Base-by-base conservation (phyloP, 345 rosid species). In the Rhodamnia rubescens region DNA sequence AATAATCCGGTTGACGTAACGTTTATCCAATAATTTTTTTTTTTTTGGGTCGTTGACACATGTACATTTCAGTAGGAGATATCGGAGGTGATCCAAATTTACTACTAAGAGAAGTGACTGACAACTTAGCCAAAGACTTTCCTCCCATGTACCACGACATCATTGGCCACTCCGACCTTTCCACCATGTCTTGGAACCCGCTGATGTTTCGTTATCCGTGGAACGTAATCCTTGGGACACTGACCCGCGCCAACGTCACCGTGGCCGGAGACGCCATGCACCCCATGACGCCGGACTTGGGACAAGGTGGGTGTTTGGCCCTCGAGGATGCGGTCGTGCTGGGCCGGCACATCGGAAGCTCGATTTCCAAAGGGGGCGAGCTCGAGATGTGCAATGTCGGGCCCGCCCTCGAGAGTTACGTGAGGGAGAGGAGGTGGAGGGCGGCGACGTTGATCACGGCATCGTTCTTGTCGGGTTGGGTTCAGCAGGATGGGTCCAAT, bases 251-350 rank as follows among this genome's bases (percentile, higher is more conserved):
- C 8, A 92, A 90, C 54, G 36, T 92, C 4, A 90, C 91, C 1
- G 91, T 92, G n/a, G 92, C 89, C 0, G 93, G 95, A 0, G 93
- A 93, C 22, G 95, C 94, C 32, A 91, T 91, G 89, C 95, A 93
- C 42, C 92, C 93, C 8, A 92, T 88, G 91, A 93, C 91, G 0
- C 94, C 93, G 44, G 91, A 92, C 52, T 84, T 92, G 1, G 92
- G 87, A 5, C 92, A 92, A 85, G 95, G 95, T 1, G 94, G 91
- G 2, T 86, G 93, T 26, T 29, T 83, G 1, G 91, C 93, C 0
- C 78, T 90, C 18, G 93, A 92, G 85, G 93, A 92, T 8, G 91
- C 90, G 1, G 91, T 91, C 20, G 90, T 92, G 0, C 81, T 91
- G 4, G 90, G 90, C 24, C 86, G 90, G 36, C 93, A 88, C 87